Percentiles rank a stretch among this genome's conserved stretches.
These are phyloP conservation scores for Hypholoma sublateritium DNA, from an alignment of 768 basidiomycete species.

Conservation along the genomic window DNA sequence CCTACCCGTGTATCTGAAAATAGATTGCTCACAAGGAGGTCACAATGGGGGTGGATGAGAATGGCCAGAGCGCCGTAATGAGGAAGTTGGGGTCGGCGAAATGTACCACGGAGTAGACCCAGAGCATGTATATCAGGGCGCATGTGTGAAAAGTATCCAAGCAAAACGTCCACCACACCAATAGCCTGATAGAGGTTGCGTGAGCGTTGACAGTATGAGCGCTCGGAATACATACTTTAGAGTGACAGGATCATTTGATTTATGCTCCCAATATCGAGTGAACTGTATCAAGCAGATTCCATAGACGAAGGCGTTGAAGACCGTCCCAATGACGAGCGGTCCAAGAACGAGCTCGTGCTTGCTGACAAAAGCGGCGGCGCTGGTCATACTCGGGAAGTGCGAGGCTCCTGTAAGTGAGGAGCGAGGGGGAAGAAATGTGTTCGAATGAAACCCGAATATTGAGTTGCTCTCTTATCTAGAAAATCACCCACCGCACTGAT, in stretches of 20 bases:
- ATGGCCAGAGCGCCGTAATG: slow-evolving; percentile 23
- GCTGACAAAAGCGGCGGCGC: not conserved
- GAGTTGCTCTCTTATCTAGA: not conserved
- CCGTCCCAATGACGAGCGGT: slow-evolving; percentile 21
- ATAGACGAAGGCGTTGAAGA: slow-evolving; percentile 23
- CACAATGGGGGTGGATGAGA: slow-evolving; percentile 26
- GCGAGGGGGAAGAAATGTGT: not conserved
- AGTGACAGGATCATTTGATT: slow-evolving; percentile 9
- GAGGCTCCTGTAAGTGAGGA: not conserved
- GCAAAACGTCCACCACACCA: slow-evolving; percentile 27
- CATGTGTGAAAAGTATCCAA: slow-evolving; percentile 28
- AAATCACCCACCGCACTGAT: not conserved
- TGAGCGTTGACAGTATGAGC: not conserved
- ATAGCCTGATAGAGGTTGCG: slow-evolving; percentile 8
- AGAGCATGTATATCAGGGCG: slow-evolving; percentile 26
- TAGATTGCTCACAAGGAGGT: slow-evolving; percentile 22
- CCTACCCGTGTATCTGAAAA: not conserved
- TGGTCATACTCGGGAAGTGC: not conserved
- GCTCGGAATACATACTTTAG: slow-evolving; percentile 10
- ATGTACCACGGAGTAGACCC: slow-evolving; percentile 25
- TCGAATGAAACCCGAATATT: too few species aligned
- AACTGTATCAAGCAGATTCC: slow-evolving; percentile 25
- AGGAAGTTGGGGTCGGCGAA: slow-evolving; percentile 22
- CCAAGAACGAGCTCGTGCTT: slow-evolving; percentile 15
- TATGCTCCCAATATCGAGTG: slow-evolving; percentile 18